Evolutionary conservation across 441 rosid genomes (phyloP).

Genomic region (Pelargonium cotyledonis): DNA sequence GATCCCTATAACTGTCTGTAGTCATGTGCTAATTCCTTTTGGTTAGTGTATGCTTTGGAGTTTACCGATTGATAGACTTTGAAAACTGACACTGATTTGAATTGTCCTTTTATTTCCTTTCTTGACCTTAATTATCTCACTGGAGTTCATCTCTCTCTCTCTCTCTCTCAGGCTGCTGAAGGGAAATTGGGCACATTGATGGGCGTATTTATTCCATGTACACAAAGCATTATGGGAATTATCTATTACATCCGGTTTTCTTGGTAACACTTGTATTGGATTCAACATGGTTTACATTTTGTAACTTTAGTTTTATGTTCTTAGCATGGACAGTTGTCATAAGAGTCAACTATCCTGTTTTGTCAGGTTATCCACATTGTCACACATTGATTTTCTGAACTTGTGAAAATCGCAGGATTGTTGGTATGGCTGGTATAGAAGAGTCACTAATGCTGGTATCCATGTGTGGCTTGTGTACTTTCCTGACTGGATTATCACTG

Average conservation of each 20-base stretch:
- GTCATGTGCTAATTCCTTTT: background rate
- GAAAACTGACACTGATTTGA: background rate
- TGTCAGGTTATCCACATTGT: background rate
- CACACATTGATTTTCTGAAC: constrained; percentile 8
- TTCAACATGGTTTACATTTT: no score
- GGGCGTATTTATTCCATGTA: constrained; percentile 98
- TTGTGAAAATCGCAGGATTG: constrained; percentile 61
- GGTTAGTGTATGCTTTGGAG: background rate
- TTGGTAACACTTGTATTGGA: constrained; percentile 44
- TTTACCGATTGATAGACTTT: constrained; percentile 7
- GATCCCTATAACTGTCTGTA: background rate
- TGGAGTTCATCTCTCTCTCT: constrained; percentile 15
- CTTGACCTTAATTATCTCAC: constrained; percentile 4
- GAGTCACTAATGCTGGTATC: constrained; percentile 74
- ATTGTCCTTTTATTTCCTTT: background rate
- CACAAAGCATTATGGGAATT: constrained; percentile 96
- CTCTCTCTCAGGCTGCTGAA: constrained; percentile 43
- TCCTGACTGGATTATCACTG: constrained; percentile 83
- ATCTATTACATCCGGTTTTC: constrained; percentile 97
- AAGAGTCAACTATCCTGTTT: background rate
- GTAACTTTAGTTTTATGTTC: no score
- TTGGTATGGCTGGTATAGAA: constrained; percentile 96
- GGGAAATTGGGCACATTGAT: constrained; percentile 90
- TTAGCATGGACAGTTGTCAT: background rate
- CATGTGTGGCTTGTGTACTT: constrained; percentile 90